phyloP scores from a whole-genome alignment of 2,329 filamentous ascomycete genomes.

The Colletotrichum musicola region DNA sequence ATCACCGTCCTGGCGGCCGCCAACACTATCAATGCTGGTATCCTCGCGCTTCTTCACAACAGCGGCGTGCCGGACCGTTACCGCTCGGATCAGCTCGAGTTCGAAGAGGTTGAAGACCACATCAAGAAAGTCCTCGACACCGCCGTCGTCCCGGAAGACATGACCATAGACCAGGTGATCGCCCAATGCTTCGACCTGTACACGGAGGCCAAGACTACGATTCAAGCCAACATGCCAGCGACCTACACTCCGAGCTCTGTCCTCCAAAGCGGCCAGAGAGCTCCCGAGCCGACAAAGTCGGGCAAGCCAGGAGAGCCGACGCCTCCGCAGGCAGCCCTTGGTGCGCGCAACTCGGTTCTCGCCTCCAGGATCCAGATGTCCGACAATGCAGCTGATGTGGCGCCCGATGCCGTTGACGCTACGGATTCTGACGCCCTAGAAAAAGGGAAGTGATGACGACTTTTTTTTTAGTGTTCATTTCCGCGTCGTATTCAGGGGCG shows the following conservation, averaged over 20 bases:
- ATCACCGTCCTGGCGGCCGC: conserved; percentile 62
- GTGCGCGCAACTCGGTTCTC: conserved; percentile 23
- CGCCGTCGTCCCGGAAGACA: conserved; percentile 56
- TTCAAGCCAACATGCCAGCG: conserved; percentile 61
- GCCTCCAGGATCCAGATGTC: conserved; percentile 25
- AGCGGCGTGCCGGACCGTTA: conserved; percentile 66
- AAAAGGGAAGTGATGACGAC: neutral
- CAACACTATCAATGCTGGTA: conserved; percentile 63
- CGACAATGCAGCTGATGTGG: neutral
- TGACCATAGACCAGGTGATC: conserved; percentile 60
- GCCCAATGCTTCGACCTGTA: conserved; percentile 61
- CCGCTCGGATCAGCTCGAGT: conserved; percentile 62
- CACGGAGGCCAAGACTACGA: conserved; percentile 59
- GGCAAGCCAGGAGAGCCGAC: conserved; percentile 12
- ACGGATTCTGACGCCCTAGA: neutral
- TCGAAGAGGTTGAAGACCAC: conserved; percentile 62
- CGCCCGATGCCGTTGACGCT: neutral
- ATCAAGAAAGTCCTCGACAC: conserved; percentile 64
- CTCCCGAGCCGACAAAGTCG: conserved; percentile 15
- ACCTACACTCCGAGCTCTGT: conserved; percentile 48
- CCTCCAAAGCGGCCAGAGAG: conserved; percentile 20
- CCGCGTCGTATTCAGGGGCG: too few species aligned
- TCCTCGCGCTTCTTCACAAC: conserved; percentile 66
- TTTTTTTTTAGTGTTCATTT: too few species aligned
- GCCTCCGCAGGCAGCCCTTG: neutral